Evolutionary conservation across 352 stramenopile species (phyloP).

Genomic region (Phytopythium chamaehyphon): DNA sequence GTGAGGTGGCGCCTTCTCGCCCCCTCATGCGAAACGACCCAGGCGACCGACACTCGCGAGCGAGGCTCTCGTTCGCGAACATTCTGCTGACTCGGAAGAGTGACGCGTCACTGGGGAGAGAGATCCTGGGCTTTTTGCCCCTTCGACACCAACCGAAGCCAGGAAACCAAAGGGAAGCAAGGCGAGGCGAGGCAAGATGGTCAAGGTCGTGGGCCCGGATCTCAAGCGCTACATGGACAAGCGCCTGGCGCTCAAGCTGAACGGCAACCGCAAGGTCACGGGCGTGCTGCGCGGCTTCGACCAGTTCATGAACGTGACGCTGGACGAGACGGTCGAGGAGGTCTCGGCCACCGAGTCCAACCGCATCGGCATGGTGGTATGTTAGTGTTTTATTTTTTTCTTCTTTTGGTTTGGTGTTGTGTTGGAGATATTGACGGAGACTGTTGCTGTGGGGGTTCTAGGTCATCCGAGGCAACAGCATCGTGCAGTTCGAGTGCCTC

Average conservation of each 20-base stretch:
- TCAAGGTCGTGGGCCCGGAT: conserved; percentile 77
- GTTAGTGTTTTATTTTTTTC: conserved; percentile 6
- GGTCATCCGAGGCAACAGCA: conserved; percentile 89
- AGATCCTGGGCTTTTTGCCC: too few relatives aligned
- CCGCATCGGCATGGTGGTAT: conserved; percentile 92
- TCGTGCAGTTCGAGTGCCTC: conserved; percentile 89
- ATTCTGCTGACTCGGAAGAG: conserved; percentile 2
- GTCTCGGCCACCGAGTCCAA: conserved; percentile 82
- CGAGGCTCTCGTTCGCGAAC: conserved; percentile 24
- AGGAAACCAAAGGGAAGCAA: neutral
- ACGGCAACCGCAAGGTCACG: conserved; percentile 93
- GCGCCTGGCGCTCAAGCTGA: conserved; percentile 91
- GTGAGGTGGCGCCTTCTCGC: conserved; percentile 7
- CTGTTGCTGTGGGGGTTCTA: conserved; percentile 16
- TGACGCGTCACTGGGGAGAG: too few relatives aligned
- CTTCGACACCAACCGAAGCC: neutral
- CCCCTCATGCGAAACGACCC: conserved; percentile 1
- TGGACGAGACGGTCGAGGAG: conserved; percentile 93
- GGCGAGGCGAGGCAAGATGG: conserved; percentile 34
- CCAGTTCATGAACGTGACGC: conserved; percentile 97
- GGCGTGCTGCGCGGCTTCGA: conserved; percentile 94
- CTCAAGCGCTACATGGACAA: conserved; percentile 96
- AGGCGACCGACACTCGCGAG: neutral
- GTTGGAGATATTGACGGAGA: neutral
- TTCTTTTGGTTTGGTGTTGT: neutral